Evolutionary conservation across 2,329 filamentous ascomycete species (phyloP), one percentile per base, ranked within the genome.

Genomic region (Westerdykella aurantiaca): DNA sequence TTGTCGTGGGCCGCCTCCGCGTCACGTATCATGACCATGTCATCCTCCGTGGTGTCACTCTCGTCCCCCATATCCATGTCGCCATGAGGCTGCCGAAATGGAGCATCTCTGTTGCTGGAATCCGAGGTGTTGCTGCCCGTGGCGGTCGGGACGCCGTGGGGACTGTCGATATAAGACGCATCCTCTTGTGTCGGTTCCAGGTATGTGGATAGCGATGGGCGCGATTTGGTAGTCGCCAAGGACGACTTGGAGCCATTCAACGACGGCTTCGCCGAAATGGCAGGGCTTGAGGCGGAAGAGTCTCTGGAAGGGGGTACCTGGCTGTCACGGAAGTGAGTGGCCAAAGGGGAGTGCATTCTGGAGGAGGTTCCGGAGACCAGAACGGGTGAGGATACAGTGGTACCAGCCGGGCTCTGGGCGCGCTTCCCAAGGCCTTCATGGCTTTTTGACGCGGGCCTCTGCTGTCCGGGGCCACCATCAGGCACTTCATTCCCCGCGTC

Each of bases 401-500:
- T 61, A 9, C 51, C 58, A 1, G 50, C 55, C 6, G 61, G 56
- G 39, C 61, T 65, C 46, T 58, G 61, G 13, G 55, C 37, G 1
- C 48, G 31, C 34, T 49, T 41, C 11, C 46, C 35, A 45, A 22
- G 46, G 38, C 25, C 50, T 55, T 25, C 45, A 44, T 31, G 45
- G 41, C 5, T 43, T 37, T 45, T 55, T 51, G 44, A 45, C 25
- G 25, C 25, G 11, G 25, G 10, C 40, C 49, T 53, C 56, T 37
- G 53, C 46, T 45, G 54, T 48, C n/a, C 42, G n/a, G 50, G 58
- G 13, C 42, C 50, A 43, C 60, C 54, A 37, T 66, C 62, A 10
- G 49, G 17, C 34, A 49, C 53, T 13, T 65, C 60, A 48, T 42
- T 41, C 16, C 41, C 50, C 34, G 55, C 73, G 44, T 81, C 79